phyloP scores from a whole-genome alignment of 116 monocot species.

The Trichopus zeylanicus region DNA sequence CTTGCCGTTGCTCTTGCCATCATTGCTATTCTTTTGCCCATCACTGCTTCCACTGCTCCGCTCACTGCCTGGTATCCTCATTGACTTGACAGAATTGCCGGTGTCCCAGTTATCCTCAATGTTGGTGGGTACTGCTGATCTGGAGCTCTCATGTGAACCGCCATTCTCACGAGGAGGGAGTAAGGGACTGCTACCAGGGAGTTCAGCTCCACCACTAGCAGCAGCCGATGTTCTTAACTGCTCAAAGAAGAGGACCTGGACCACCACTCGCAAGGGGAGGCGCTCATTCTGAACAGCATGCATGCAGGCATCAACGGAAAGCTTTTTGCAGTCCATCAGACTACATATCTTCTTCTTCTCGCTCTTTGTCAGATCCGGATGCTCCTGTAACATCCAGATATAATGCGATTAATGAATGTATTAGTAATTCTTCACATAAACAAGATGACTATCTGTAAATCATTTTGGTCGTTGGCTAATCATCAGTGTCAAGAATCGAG shows the following conservation, averaged over 20 bases:
- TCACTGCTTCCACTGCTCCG: conserved; percentile 26
- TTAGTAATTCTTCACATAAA: no score
- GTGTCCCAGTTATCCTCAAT: conserved; percentile 63
- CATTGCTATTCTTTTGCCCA: conserved; percentile 8
- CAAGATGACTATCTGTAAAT: no score
- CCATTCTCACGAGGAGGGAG: conserved; percentile 16
- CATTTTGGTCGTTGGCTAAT: no score
- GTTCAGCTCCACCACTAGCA: conserved; percentile 4
- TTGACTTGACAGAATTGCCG: conserved; percentile 29
- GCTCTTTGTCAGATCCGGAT: conserved; percentile 57
- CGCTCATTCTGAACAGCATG: conserved; percentile 93
- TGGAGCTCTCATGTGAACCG: conserved; percentile 69
- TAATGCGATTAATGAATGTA: background rate
- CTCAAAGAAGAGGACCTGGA: conserved; percentile 84
- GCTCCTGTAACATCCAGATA: conserved; percentile 48
- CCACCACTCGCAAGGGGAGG: conserved; percentile 63
- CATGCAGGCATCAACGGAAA: conserved; percentile 54
- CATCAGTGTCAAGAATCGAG: background rate
- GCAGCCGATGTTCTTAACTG: conserved; percentile 51
- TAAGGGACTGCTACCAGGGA: conserved; percentile 3
- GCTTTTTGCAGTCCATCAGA: conserved; percentile 66
- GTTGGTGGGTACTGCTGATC: conserved; percentile 49
- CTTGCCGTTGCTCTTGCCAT: conserved; percentile 22
- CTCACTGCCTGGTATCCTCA: conserved; percentile 28
- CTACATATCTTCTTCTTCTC: conserved; percentile 76